Evolutionary conservation across 148 eudicot genomes (phyloP), one percentile per base, ranked within the genome.

Genomic region (Nepenthes mirabilis): DNA sequence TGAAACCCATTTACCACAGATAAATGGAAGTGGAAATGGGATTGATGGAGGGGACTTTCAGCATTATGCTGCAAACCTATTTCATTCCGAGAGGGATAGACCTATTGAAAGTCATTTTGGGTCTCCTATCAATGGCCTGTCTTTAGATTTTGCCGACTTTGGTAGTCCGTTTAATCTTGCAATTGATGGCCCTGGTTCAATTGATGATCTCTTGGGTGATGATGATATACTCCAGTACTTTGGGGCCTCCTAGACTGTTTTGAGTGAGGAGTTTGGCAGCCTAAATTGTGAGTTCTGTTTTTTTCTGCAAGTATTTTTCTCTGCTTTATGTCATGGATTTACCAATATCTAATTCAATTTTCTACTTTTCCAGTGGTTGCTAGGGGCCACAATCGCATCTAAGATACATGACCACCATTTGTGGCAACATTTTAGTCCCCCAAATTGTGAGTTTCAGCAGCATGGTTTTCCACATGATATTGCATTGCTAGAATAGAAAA

Each of bases 141-240:
- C 87, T 2, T 59, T 80, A 58, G 87, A 79, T 70, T 74, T 62
- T 61, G 72, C 72, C 36, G 76, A 37, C 10, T 75, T 85, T 52
- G 72, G 68, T 59, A 72, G 77, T 60, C 77, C 81, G 40, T 73
- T 73, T 40, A 47, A 50, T 64, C 70, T 73, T 57, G 84, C 72
- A 52, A 57, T 78, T 58, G 81, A 73, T 36, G 73, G 56, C 57
- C 10, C 71, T 36, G 65, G 67, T 50, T 52, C 78, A 57, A 65
- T 70, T 9, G 83, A 70, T 12, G 90, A 81, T 47, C 73, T 64
- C 71, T 64, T 77, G 56, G 72, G 64, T 36, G 81, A 64, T 68
- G 83, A 76, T 55, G 95, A 82, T 55, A 13, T 75, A 50, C 72
- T 87, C 63, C 71, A 75, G 43, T 83, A 76, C 70, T 69, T 68